Conservation (phyloP, 208 protist genomes). For the Naegleria lovaniensis region DNA sequence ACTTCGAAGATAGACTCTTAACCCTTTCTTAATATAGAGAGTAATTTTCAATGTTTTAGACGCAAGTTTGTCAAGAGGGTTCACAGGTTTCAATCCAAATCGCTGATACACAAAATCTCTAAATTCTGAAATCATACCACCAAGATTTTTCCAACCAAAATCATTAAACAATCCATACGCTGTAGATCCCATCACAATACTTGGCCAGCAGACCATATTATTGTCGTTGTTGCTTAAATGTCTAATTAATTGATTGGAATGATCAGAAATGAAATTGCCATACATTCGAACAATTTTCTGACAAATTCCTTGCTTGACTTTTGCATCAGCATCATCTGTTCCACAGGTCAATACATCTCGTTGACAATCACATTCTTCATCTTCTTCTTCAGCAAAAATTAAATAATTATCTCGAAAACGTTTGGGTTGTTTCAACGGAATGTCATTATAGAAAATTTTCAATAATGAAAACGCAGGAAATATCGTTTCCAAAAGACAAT, state of each 20-base stretch:
- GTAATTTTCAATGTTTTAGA: background rate
- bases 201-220: too few species aligned
- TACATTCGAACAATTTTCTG: background rate
- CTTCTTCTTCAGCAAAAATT: background rate
- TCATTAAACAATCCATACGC: background rate
- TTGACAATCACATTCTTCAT: background rate
- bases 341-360: background rate
- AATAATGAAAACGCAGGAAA: background rate
- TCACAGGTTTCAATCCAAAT: background rate
- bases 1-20: background rate
- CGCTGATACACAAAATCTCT: background rate
- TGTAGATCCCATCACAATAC: too few species aligned
- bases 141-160: background rate
- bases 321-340: background rate
- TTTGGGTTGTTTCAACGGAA: background rate
- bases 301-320: background rate
- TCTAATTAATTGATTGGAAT: background rate
- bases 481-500: background rate
- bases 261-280: background rate
- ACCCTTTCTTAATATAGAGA: too few species aligned
- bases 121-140: background rate
- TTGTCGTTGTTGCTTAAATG: too few species aligned
- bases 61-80: background rate
- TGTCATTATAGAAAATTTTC: background rate
- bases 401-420: background rate